Conservation (phyloP, 2,329 filamentous ascomycete genomes). For the Arthrobotrys musiformis region DNA sequence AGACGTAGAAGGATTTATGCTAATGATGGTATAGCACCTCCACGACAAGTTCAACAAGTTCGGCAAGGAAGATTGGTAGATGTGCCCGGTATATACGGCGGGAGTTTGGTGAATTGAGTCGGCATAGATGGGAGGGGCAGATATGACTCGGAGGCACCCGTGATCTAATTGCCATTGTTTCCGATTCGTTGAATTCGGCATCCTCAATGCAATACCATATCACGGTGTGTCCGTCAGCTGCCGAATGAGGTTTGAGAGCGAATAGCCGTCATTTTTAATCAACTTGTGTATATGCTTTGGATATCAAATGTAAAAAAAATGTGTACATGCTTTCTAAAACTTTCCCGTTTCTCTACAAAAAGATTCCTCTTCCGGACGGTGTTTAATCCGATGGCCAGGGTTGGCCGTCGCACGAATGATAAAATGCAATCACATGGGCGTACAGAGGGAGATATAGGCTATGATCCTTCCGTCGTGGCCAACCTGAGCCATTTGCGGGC, state of each 20-base stretch:
- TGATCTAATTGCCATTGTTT: background rate
- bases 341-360: background rate
- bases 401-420: slow-evolving; percentile 3
- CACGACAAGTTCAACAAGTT: slow-evolving; percentile 99
- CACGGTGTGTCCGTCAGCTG: background rate
- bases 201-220: background rate
- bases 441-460: background rate
- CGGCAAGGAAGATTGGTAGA: slow-evolving; percentile 93
- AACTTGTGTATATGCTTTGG: slow-evolving; percentile 43
- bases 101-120: slow-evolving; percentile 9
- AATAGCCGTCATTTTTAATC: slow-evolving; percentile 25
- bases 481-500: slow-evolving; percentile 6
- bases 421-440: slow-evolving; percentile 28
- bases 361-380: slow-evolving; percentile 11
- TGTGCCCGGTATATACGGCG: background rate
- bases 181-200: background rate
- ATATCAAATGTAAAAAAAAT: slow-evolving; percentile 36
- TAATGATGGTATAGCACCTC: slow-evolving; percentile 71
- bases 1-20: slow-evolving; percentile 9
- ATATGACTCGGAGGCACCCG: background rate
- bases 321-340: slow-evolving; percentile 5
- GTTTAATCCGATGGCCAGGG: slow-evolving; percentile 3
- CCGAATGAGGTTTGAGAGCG: slow-evolving; percentile 2
- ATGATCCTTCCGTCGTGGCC: background rate
- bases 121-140: background rate